These are phyloP conservation scores for Alternaria sp. DNA, from an alignment of 2,329 filamentous ascomycete genomes.

Conservation along the genomic window DNA sequence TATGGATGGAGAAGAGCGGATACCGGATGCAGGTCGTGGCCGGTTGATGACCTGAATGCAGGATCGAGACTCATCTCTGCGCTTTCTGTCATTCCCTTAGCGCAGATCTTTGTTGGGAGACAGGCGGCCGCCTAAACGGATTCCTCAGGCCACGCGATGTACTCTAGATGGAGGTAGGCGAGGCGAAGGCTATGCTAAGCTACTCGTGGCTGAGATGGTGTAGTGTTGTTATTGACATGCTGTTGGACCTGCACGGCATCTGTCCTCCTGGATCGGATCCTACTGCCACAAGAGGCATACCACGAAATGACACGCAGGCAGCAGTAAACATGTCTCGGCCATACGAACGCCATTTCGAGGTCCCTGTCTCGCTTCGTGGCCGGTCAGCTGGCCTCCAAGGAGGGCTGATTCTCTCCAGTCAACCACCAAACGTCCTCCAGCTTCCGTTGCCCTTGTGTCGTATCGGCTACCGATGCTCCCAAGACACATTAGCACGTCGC, in stretches of 20 bases:
- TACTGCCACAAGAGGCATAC: slow-evolving; percentile 15
- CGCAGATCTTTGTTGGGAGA: slow-evolving; percentile 19
- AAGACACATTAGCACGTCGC: slow-evolving; percentile 7
- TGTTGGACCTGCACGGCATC: slow-evolving; percentile 9
- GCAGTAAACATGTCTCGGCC: slow-evolving; percentile 24
- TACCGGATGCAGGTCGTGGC: slow-evolving; percentile 24
- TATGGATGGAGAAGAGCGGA: slow-evolving; percentile 17
- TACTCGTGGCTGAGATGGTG: slow-evolving; percentile 11
- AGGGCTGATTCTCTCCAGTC: slow-evolving; percentile 21
- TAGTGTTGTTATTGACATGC: slow-evolving; percentile 11
- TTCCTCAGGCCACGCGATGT: slow-evolving; percentile 13
- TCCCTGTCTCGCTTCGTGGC: slow-evolving; percentile 14
- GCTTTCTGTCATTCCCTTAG: slow-evolving; percentile 4
- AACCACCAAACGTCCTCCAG: slow-evolving; percentile 19
- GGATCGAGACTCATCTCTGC: slow-evolving; percentile 31
- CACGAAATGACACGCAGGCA: slow-evolving; percentile 19
- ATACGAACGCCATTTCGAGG: slow-evolving; percentile 11
- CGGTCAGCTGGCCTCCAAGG: slow-evolving; percentile 21
- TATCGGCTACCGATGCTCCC: slow-evolving; percentile 16
- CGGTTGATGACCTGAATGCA: slow-evolving; percentile 29
- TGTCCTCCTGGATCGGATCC: slow-evolving; percentile 8
- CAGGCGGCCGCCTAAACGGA: slow-evolving; percentile 8
- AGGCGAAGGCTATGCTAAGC: slow-evolving; percentile 21
- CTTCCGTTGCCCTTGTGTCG: slow-evolving; percentile 18
- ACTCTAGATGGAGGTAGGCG: slow-evolving; percentile 4